These are phyloP conservation scores for Hippophae tibetana DNA, from an alignment of 306 rosid genomes.

Conservation along the genomic window DNA sequence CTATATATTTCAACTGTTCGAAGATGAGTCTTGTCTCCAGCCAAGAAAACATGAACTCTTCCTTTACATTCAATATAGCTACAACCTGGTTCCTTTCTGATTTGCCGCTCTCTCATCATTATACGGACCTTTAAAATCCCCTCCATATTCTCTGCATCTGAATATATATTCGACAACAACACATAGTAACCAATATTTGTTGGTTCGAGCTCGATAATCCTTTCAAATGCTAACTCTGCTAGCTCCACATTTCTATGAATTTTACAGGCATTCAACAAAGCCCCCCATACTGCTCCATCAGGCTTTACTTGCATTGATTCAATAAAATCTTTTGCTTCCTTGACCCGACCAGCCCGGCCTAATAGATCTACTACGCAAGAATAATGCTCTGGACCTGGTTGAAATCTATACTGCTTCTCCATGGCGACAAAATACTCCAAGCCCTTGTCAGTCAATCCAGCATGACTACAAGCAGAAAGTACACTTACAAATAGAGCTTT, in stretches of 20 bases:
- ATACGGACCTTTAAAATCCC: constrained; percentile 56
- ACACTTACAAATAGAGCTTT: constrained; percentile 55
- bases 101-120: constrained; percentile 66
- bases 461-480: constrained; percentile 83
- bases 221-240: constrained; percentile 67
- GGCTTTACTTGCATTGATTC: constrained; percentile 55
- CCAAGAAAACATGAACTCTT: constrained; percentile 57
- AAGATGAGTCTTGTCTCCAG: constrained; percentile 56
- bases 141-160: constrained; percentile 46
- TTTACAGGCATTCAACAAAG: constrained; percentile 85
- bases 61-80: constrained; percentile 69
- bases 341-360: constrained; percentile 72
- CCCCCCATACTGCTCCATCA: constrained; percentile 91
- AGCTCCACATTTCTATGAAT: constrained; percentile 59
- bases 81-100: constrained; percentile 71
- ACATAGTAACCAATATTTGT: constrained; percentile 73
- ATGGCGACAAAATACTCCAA: constrained; percentile 51
- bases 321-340: constrained; percentile 56
- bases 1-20: constrained; percentile 45
- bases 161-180: constrained; percentile 63
- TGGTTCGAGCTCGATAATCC: constrained; percentile 59
- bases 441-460: constrained; percentile 68
- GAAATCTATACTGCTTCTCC: constrained; percentile 42
- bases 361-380: constrained; percentile 84
- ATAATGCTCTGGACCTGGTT: constrained; percentile 67